Evolutionary conservation across 352 stramenopile genomes (phyloP).

Genomic region (Globisporangium splendens): DNA sequence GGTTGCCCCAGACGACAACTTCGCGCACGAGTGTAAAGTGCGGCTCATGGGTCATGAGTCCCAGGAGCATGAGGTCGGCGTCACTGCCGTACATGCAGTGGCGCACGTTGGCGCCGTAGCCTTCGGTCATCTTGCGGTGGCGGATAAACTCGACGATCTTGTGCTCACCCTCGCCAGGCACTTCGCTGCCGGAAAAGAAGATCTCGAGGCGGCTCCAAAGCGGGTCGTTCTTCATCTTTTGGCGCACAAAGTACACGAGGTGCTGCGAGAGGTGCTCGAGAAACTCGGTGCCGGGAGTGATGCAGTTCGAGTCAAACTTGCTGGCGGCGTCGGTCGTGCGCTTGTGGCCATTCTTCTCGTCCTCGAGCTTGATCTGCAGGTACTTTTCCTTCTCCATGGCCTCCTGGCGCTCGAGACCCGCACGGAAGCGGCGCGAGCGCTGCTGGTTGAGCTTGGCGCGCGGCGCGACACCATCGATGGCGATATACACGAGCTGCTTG

Average conservation of each 20-base stretch:
- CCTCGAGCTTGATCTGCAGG: conserved; percentile 67
- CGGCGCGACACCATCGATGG: conserved; percentile 98
- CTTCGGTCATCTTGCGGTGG: conserved; percentile 84
- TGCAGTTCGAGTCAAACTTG: conserved; percentile 99
- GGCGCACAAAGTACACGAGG: conserved; percentile 91
- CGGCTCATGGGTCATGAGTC: conserved; percentile 97
- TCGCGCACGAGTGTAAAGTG: conserved; percentile 98
- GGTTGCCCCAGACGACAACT: conserved; percentile 94
- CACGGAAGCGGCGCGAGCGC: conserved; percentile 93
- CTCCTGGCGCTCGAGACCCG: conserved; percentile 74
- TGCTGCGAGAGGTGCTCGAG: conserved; percentile 93
- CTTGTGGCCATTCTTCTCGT: conserved; percentile 65
- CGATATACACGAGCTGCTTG: conserved; percentile 97
- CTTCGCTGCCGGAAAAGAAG: conserved; percentile 96
- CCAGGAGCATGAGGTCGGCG: conserved; percentile 98
- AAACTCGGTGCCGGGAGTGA: conserved; percentile 99
- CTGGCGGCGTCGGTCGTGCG: conserved; percentile 27
- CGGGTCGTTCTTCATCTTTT: conserved; percentile 96
- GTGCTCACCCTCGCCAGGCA: conserved; percentile 99
- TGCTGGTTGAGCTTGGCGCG: conserved; percentile 99
- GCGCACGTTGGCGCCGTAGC: conserved; percentile 93
- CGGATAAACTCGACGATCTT: conserved; percentile 99
- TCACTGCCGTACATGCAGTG: conserved; percentile 99
- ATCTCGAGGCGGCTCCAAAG: conserved; percentile 95
- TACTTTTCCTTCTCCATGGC: conserved; percentile 61